phyloP scores from a whole-genome alignment of 306 rosid species.

The Luffa acutangula region DNA sequence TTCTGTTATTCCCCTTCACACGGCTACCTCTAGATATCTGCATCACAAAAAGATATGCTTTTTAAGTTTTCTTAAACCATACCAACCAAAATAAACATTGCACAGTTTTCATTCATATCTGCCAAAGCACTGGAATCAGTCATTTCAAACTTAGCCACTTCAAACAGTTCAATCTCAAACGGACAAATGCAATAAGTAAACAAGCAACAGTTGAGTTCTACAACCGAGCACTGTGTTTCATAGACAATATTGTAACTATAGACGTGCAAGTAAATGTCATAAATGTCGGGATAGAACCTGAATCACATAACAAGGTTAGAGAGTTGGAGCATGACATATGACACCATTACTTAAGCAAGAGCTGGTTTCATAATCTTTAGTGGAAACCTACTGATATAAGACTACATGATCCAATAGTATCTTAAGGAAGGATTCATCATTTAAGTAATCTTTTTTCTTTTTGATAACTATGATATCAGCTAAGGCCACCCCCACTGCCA shows the following conservation, averaged over 20 bases:
- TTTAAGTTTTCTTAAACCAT: background rate
- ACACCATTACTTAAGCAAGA: background rate
- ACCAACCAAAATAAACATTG: background rate
- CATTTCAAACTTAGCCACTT: background rate
- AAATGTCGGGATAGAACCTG: background rate
- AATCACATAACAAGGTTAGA: background rate
- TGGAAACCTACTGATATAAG: background rate
- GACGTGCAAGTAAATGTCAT: background rate
- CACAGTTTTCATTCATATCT: background rate
- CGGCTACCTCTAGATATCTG: constrained; percentile 15
- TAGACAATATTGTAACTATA: background rate
- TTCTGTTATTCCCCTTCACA: background rate
- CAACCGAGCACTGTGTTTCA: background rate
- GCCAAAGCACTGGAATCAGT: background rate
- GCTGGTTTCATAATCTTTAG: background rate
- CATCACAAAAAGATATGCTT: background rate
- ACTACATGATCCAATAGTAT: background rate
- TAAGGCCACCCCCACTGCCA: background rate
- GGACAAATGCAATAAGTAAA: background rate
- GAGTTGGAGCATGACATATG: background rate
- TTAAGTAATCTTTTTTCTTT: background rate
- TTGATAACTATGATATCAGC: background rate
- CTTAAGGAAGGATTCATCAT: background rate
- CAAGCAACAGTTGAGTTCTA: background rate
- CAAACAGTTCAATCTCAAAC: background rate